A percentile compares a stretch with the other conserved stretches of the same genome.
Conservation (phyloP, 345 rosid species). For the Lumnitzera littorea region DNA sequence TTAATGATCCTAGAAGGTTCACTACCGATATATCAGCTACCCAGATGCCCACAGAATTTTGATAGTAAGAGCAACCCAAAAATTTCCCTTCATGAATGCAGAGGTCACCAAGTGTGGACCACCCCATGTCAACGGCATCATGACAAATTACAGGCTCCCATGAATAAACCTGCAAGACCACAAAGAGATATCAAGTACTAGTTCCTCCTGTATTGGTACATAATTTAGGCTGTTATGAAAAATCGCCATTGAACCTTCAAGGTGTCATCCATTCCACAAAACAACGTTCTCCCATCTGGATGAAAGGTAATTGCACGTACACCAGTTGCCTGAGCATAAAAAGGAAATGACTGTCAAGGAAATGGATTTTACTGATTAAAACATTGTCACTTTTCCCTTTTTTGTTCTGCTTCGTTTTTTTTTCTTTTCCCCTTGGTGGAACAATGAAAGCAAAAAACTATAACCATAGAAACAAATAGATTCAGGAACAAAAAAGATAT, state of each 20-base stretch:
- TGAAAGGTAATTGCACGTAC: slow-evolving; percentile 70
- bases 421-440: no score
- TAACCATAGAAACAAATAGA: no score
- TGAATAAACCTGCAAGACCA: slow-evolving; percentile 69
- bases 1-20: slow-evolving; percentile 6
- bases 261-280: slow-evolving; percentile 81
- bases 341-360: background rate
- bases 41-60: slow-evolving; percentile 86
- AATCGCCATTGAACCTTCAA: slow-evolving; percentile 54
- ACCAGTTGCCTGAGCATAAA: slow-evolving; percentile 56
- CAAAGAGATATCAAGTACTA: slow-evolving; percentile 11
- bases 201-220: slow-evolving; percentile 3
- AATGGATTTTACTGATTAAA: no score
- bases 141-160: slow-evolving; percentile 96
- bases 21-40: slow-evolving; percentile 73
- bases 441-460: no score
- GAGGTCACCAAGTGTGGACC: slow-evolving; percentile 88
- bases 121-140: slow-evolving; percentile 83
- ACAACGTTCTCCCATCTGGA: slow-evolving; percentile 86
- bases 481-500: no score
- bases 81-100: slow-evolving; percentile 83
- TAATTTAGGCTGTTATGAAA: slow-evolving; percentile 7
- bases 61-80: slow-evolving; percentile 79
- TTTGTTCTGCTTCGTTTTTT: no score
- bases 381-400: no score